phyloP scores from a whole-genome alignment of 441 rosid species.

The Gossypium lobatum region DNA sequence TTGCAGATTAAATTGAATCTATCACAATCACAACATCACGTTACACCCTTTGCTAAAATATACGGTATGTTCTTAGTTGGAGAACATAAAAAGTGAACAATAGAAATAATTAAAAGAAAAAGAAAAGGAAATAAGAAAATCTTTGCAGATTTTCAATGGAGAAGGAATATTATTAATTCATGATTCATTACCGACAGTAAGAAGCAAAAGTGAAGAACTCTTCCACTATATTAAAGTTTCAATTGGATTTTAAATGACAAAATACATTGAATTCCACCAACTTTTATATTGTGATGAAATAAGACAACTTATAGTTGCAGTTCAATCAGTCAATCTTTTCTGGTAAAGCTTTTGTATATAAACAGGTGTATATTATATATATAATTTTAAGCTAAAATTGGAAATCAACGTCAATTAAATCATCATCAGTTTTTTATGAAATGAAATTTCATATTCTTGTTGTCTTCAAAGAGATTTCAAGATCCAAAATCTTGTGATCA shows the following conservation, averaged over 20 bases:
- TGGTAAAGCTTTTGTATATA: neutral
- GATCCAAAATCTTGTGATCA: neutral
- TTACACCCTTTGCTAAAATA: too few relatives aligned
- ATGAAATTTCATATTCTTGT: neutral
- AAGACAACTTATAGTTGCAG: neutral
- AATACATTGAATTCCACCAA: constrained; percentile 8
- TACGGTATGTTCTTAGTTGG: neutral
- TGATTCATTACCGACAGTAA: constrained; percentile 5
- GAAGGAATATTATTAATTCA: neutral
- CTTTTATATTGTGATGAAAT: neutral
- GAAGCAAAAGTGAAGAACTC: constrained; percentile 5
- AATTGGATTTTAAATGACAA: neutral
- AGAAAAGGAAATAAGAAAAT: neutral
- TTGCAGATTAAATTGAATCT: too few relatives aligned
- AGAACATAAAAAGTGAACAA: neutral
- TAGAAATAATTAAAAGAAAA: neutral
- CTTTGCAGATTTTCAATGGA: neutral
- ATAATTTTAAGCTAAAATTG: neutral
- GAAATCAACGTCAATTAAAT: neutral
- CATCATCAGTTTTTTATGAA: neutral
- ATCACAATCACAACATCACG: neutral
- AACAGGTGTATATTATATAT: neutral
- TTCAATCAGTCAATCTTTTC: neutral
- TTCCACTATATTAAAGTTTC: constrained; percentile 3
- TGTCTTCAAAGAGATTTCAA: neutral